Conservation (phyloP, 1,139 yeast genomes). For the Scheffersomyces segobiensis region DNA sequence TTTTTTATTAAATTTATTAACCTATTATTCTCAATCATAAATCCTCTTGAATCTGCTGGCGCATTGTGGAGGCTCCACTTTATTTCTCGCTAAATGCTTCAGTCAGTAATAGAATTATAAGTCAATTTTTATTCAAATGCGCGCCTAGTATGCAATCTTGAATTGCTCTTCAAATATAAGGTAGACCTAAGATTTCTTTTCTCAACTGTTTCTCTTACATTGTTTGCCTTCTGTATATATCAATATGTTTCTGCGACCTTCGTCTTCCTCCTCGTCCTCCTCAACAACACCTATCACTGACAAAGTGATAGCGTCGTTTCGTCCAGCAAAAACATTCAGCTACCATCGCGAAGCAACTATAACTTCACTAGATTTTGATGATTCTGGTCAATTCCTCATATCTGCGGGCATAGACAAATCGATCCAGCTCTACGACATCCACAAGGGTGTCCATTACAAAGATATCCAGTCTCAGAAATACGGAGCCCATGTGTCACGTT, state of each 20-base stretch:
- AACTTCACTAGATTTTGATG: constrained; percentile 85
- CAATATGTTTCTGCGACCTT: not conserved
- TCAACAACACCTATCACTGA: constrained; percentile 36
- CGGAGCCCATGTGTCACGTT: constrained; percentile 85
- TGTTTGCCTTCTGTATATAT: not conserved
- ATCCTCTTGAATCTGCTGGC: not conserved
- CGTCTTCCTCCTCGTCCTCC: constrained; percentile 5
- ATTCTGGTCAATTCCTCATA: constrained; percentile 75
- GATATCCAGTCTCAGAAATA: constrained; percentile 84
- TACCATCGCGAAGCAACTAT: constrained; percentile 60
- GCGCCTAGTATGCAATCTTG: not conserved
- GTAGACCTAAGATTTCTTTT: too few relatives aligned
- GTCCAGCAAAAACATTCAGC: constrained; percentile 59
- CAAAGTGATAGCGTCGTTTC: constrained; percentile 47
- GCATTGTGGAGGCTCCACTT: not conserved
- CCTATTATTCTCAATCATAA: too few relatives aligned
- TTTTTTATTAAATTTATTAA: too few relatives aligned
- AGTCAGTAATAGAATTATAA: too few relatives aligned
- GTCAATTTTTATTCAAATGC: not conserved
- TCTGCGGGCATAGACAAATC: constrained; percentile 82
- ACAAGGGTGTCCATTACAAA: constrained; percentile 63
- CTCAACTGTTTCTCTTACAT: too few relatives aligned
- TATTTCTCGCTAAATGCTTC: not conserved
- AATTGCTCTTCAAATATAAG: not conserved
- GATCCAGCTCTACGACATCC: constrained; percentile 79